Evolutionary conservation across 192 early-diverging fungal genomes (phyloP).

Genomic region (Umbelopsis vinacea): DNA sequence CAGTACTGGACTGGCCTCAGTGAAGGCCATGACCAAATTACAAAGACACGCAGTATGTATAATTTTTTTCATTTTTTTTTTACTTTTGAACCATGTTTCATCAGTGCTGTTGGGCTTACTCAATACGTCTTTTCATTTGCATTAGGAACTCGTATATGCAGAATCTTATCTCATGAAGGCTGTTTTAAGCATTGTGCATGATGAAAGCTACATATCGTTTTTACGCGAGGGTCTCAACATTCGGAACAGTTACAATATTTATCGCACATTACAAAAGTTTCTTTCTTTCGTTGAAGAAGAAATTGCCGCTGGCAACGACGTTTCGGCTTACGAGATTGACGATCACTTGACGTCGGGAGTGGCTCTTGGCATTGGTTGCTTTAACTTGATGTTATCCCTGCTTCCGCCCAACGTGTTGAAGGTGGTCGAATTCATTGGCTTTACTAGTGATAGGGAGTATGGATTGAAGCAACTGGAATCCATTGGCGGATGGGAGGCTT

Average conservation of each 20-base stretch:
- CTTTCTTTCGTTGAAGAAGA: conserved; percentile 52
- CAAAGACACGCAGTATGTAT: conserved; percentile 67
- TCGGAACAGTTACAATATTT: conserved; percentile 68
- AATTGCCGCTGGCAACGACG: conserved; percentile 49
- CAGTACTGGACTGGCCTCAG: conserved; percentile 45
- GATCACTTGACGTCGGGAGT: conserved; percentile 84
- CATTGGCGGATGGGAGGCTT: conserved; percentile 71
- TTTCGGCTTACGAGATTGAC: conserved; percentile 63
- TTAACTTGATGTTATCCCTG: conserved; percentile 80
- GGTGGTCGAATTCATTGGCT: conserved; percentile 85
- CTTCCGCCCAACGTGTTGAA: conserved; percentile 73
- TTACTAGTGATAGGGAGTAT: conserved; percentile 73
- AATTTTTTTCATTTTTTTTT: background rate
- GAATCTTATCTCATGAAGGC: conserved; percentile 78
- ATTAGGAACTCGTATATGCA: conserved; percentile 77
- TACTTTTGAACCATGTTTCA: conserved; percentile 7
- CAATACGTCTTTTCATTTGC: background rate
- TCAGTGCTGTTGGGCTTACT: background rate
- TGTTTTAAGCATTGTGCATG: conserved; percentile 71
- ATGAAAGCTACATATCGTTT: conserved; percentile 76
- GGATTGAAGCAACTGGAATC: conserved; percentile 74
- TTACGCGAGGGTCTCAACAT: conserved; percentile 81
- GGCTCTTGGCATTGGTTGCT: conserved; percentile 75
- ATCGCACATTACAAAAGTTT: conserved; percentile 59
- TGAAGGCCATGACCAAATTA: conserved; percentile 58